Base-by-base conservation (phyloP, 495 filamentous ascomycete genomes). In the Podospora conica region DNA sequence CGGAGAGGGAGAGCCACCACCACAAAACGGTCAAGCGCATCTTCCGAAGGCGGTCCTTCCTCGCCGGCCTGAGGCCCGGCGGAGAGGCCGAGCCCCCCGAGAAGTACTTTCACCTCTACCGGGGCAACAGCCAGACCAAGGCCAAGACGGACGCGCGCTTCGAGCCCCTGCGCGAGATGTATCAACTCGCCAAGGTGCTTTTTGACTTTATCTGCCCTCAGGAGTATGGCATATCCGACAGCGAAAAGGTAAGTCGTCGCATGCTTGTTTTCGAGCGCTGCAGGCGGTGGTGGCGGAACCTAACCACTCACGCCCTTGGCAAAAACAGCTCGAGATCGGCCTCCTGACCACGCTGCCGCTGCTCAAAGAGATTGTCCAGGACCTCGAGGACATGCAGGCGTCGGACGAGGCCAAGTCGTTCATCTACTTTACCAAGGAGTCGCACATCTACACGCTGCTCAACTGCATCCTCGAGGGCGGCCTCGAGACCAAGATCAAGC, bases 181-280 rank as follows among this genome's bases (percentile, higher is more conserved):
- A 96, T 78, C 90, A 90, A 69, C 79, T 96, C 20, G 92, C 91
- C 60, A 98, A 98, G 78, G 89, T 97, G 7, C 80, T 98, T 10
- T 98, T 98, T 73, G 95, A 98, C 77, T 98, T 96, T 73, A 95
- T 98, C 72, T 96, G 95, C 55, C 95, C 95, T 6, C 95, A 98
- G 74, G 95, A 98, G 76, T 98, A 98, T 71, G 95, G 95, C 55
- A 98, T 98, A 68, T 89, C 87, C 24, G 88, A 96, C 67, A 87
- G 86, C 66, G 95, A 98, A 76, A 98, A 98, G 77, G 80, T 82
- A 60, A 71, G 74, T 57, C 22, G 20, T 55, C 8, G 27, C 40
- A 10, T 20, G 15, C 40, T 40, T 28, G 33, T n/a, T 63, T 48
- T 69, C 18, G 33, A 56, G 28, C 27, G n/a, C 23, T 33, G 29